phyloP scores from a whole-genome alignment of 2,329 filamentous ascomycete genomes.

The Teratosphaeria destructans region DNA sequence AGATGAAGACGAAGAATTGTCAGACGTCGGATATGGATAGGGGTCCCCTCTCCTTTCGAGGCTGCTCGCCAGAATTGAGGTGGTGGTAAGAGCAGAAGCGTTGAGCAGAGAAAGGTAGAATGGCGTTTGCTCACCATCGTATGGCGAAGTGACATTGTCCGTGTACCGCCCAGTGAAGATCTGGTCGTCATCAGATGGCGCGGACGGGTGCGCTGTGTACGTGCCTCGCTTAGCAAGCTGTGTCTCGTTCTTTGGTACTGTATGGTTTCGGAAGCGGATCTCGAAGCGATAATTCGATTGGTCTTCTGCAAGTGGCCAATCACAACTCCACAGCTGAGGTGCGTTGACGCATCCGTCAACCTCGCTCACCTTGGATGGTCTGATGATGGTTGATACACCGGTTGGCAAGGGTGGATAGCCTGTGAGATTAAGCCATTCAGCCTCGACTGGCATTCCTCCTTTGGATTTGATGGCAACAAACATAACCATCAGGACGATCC shows the following conservation, averaged over 20 bases:
- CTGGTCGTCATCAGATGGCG: slow-evolving; percentile 59
- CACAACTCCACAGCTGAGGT: slow-evolving; percentile 74
- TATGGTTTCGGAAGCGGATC: slow-evolving; percentile 52
- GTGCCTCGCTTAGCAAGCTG: slow-evolving; percentile 6
- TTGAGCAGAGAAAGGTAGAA: slow-evolving; percentile 70
- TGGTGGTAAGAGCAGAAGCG: slow-evolving; percentile 20
- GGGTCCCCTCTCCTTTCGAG: slow-evolving; percentile 8
- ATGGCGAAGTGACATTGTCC: slow-evolving; percentile 58
- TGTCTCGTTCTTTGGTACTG: slow-evolving; percentile 23
- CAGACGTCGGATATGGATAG: slow-evolving; percentile 17
- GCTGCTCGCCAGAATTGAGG: slow-evolving; percentile 1
- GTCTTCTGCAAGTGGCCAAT: slow-evolving; percentile 63
- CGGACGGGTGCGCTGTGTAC: slow-evolving; percentile 36
- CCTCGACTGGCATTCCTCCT: slow-evolving; percentile 33
- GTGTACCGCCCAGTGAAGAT: slow-evolving; percentile 78
- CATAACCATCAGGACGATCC: slow-evolving; percentile 29
- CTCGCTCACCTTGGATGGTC: slow-evolving; percentile 55
- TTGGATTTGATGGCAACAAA: slow-evolving; percentile 30
- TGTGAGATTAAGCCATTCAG: slow-evolving; percentile 72
- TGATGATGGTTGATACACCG: slow-evolving; percentile 68
- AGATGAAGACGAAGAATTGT: slow-evolving; percentile 20
- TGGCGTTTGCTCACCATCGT: slow-evolving; percentile 75
- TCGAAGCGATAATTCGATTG: slow-evolving; percentile 67
- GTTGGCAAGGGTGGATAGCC: slow-evolving; percentile 79
- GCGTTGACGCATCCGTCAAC: slow-evolving; percentile 61